These are phyloP conservation scores for Schwanniomyces occidentalis DNA, from an alignment of 805 yeast species.

Conservation along the genomic window DNA sequence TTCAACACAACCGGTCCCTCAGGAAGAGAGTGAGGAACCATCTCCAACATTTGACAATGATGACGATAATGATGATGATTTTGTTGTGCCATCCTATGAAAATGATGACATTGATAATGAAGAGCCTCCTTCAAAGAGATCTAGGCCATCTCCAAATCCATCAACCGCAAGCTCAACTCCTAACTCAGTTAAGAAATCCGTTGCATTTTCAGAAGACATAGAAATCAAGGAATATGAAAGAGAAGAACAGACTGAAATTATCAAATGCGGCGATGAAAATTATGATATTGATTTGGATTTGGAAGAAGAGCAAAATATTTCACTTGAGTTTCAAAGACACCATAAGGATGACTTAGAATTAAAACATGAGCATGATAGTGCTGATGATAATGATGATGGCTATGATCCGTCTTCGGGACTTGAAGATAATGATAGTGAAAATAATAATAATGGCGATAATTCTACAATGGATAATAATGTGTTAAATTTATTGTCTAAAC, in stretches of 20 bases:
- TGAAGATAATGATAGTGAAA: constrained; percentile 9
- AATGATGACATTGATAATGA: constrained; percentile 16
- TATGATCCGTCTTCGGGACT: constrained; percentile 20
- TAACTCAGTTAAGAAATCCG: constrained; percentile 26
- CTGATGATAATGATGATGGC: constrained; percentile 16
- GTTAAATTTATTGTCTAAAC: constrained; percentile 33
- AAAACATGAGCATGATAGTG: constrained; percentile 22
- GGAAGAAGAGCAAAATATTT: constrained; percentile 13
- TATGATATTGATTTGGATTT: constrained; percentile 14
- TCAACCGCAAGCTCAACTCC: constrained; percentile 27
- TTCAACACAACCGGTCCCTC: neutral
- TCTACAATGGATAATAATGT: constrained; percentile 18
- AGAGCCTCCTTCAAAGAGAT: constrained; percentile 14
- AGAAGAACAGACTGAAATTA: constrained; percentile 31
- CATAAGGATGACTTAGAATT: constrained; percentile 35
- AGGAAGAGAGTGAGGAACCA: constrained; percentile 21
- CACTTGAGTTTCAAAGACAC: constrained; percentile 19
- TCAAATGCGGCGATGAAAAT: constrained; percentile 22
- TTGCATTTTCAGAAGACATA: constrained; percentile 43
- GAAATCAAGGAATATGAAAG: constrained; percentile 42
- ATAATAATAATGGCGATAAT: constrained; percentile 6
- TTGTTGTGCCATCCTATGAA: constrained; percentile 23
- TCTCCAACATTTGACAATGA: constrained; percentile 26
- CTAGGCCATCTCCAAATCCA: constrained; percentile 19
- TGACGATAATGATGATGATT: constrained; percentile 25